phyloP scores from a whole-genome alignment of 2,329 filamentous ascomycete species.

The Calonectria leucothoes region DNA sequence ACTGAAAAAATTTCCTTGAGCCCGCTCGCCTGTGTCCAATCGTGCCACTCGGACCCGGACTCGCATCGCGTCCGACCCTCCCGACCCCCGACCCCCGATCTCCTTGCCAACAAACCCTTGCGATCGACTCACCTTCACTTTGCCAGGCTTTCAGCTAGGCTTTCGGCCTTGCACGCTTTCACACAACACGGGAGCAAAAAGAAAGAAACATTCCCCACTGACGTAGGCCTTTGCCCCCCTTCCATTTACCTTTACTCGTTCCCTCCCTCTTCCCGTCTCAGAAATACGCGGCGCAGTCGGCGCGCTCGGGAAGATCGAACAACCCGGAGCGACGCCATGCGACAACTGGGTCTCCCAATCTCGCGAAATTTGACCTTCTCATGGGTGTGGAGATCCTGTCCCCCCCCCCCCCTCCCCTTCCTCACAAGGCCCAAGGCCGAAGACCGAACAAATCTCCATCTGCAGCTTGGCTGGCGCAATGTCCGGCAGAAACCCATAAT shows the following conservation, averaged over 20 bases:
- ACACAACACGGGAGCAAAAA: neutral
- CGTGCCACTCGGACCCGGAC: slow-evolving; percentile 24
- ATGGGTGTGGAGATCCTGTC: neutral
- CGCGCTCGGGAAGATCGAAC: slow-evolving; percentile 32
- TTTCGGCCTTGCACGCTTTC: neutral
- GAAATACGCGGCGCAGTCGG: neutral
- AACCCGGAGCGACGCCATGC: slow-evolving; percentile 29
- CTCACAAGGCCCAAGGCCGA: neutral
- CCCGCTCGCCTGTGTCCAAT: slow-evolving; percentile 20
- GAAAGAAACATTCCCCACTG: slow-evolving; percentile 1
- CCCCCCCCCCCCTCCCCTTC: no score
- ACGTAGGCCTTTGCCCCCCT: slow-evolving; percentile 3
- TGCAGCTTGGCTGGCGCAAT: slow-evolving; percentile 5
- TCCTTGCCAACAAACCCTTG: neutral
- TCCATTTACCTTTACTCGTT: neutral
- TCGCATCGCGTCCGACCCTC: slow-evolving; percentile 20
- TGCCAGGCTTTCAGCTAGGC: neutral
- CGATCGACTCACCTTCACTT: neutral
- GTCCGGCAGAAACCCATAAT: neutral
- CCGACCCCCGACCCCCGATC: neutral
- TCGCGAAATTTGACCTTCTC: slow-evolving; percentile 29
- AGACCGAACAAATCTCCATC: neutral
- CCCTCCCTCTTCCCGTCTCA: slow-evolving; percentile 11
- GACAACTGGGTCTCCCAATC: slow-evolving; percentile 21
- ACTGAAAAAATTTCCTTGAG: slow-evolving; percentile 7